Percentiles rank a stretch among this genome's conserved stretches.
Evolutionary conservation across 768 basidiomycete species (phyloP).

Genomic region (Sistotremastrum niveocremeum): DNA sequence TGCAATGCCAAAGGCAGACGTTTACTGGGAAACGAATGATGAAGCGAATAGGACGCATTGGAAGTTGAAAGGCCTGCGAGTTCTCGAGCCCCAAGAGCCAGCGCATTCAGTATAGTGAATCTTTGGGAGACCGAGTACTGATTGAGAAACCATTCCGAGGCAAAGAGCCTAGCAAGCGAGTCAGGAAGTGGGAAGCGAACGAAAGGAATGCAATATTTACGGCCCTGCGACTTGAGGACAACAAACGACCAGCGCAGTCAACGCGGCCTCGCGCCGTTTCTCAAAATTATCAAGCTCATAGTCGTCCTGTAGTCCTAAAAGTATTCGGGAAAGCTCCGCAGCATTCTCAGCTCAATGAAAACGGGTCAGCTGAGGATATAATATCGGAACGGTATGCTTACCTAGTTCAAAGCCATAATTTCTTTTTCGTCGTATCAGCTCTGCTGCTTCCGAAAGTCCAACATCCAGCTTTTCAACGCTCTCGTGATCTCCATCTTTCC

Average conservation of each 20-base stretch:
- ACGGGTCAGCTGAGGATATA: background rate
- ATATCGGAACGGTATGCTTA: slow-evolving; percentile 24
- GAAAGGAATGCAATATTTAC: slow-evolving; percentile 34
- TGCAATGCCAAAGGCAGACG: slow-evolving; percentile 62
- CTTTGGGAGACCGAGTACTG: slow-evolving; percentile 86
- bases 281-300: slow-evolving; percentile 77
- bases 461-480: slow-evolving; percentile 71
- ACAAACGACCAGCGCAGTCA: slow-evolving; percentile 71
- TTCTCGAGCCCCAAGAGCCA: slow-evolving; percentile 80
- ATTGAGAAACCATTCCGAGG: slow-evolving; percentile 89
- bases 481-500: slow-evolving; percentile 41
- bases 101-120: slow-evolving; percentile 69
- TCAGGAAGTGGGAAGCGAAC: background rate
- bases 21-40: slow-evolving; percentile 66
- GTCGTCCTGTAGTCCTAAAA: slow-evolving; percentile 68
- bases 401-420: slow-evolving; percentile 83
- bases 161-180: slow-evolving; percentile 41
- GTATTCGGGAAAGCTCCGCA: slow-evolving; percentile 59
- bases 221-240: slow-evolving; percentile 66
- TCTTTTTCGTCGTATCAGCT: slow-evolving; percentile 70
- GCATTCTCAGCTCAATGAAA: slow-evolving; percentile 69
- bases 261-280: slow-evolving; percentile 54
- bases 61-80: slow-evolving; percentile 39
- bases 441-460: slow-evolving; percentile 68
- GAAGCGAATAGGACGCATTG: slow-evolving; percentile 14